A percentile compares a stretch with the other conserved stretches of the same genome.
Evolutionary conservation across 2,329 filamentous ascomycete species (phyloP).

Genomic region (Botrytis aclada): DNA sequence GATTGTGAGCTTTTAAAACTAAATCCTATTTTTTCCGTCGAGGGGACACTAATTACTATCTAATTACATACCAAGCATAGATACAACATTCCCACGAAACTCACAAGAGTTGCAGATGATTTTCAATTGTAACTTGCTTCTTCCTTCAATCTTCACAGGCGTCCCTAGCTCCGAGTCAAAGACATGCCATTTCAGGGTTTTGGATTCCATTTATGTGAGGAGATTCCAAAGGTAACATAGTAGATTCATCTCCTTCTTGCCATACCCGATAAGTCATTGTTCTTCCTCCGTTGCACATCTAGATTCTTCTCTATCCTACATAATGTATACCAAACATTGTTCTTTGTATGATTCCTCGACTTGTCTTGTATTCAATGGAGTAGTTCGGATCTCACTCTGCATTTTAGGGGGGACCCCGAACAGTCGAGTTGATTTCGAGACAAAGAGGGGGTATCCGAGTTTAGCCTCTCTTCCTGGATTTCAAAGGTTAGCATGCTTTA

Average conservation of each 20-base stretch:
- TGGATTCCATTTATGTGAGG: neutral
- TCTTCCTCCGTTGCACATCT: neutral
- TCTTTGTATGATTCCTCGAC: neutral
- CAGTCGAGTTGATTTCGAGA: neutral
- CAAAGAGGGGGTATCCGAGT: neutral
- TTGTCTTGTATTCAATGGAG: neutral
- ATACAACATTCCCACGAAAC: no score
- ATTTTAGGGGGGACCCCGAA: neutral
- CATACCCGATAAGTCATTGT: neutral
- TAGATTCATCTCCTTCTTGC: neutral
- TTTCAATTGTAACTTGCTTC: neutral
- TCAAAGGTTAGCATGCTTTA: neutral
- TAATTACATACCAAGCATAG: neutral
- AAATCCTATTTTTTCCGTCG: no score
- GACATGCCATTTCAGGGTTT: neutral
- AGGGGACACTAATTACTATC: no score
- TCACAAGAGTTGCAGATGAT: neutral
- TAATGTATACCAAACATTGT: neutral
- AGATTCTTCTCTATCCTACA: neutral
- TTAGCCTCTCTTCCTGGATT: fast-evolving
- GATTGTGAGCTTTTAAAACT: no score
- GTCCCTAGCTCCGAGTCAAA: neutral
- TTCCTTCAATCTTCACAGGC: neutral
- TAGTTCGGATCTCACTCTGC: neutral
- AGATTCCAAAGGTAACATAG: fast-evolving